phyloP scores from a whole-genome alignment of 306 rosid species.

The Calophaca sinica region DNA sequence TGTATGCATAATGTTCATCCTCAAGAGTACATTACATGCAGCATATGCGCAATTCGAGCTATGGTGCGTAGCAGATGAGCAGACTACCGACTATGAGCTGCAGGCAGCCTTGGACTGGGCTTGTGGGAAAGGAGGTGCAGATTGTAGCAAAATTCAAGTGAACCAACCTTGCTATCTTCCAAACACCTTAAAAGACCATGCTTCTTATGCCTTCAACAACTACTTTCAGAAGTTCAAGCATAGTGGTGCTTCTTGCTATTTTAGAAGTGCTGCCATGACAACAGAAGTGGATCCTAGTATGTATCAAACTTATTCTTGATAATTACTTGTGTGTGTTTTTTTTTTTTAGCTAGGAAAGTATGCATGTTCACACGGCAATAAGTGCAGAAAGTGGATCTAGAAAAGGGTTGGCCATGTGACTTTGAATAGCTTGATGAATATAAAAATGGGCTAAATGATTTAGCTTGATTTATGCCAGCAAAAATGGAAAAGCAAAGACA shows the following conservation, averaged over 20 bases:
- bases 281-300: slow-evolving; percentile 88
- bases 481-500: background rate
- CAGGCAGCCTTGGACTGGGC: slow-evolving; percentile 87
- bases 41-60: slow-evolving; percentile 62
- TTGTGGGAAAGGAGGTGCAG: slow-evolving; percentile 80
- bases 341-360: background rate
- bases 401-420: slow-evolving; percentile 44
- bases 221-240: slow-evolving; percentile 76
- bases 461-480: background rate
- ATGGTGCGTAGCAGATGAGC: slow-evolving; percentile 91
- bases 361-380: slow-evolving; percentile 46
- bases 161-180: slow-evolving; percentile 76
- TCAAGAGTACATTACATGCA: slow-evolving; percentile 7
- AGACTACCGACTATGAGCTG: slow-evolving; percentile 65
- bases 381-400: slow-evolving; percentile 35
- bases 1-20: slow-evolving; percentile 11
- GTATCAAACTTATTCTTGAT: slow-evolving; percentile 24
- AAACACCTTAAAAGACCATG: slow-evolving; percentile 71
- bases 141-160: slow-evolving; percentile 68
- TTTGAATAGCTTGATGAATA: slow-evolving; percentile 12
- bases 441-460: background rate
- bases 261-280: slow-evolving; percentile 73
- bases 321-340: background rate
- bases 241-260: slow-evolving; percentile 72
- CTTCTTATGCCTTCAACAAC: slow-evolving; percentile 81